A percentile compares a stretch with the other conserved stretches of the same genome.
phyloP scores from a whole-genome alignment of 1,284 basidiomycete species.

The Heliocybe sulcata region DNA sequence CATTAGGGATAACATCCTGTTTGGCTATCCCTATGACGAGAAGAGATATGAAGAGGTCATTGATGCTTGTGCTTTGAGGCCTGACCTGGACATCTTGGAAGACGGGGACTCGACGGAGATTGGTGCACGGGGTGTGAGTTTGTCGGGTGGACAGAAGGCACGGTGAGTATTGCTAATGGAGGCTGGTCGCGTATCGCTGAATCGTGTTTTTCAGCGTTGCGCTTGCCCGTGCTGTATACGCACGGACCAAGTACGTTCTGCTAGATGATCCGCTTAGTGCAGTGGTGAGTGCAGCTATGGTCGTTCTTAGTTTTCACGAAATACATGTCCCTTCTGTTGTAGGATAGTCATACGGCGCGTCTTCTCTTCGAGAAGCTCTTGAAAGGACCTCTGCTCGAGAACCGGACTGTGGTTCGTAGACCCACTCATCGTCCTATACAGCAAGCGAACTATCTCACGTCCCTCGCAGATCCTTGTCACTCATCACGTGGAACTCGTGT shows the following conservation, averaged over 20 bases:
- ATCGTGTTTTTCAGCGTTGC: constrained; percentile 37
- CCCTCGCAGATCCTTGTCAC: constrained; percentile 53
- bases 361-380: constrained; percentile 49
- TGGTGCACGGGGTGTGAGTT: constrained; percentile 42
- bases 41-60: constrained; percentile 57
- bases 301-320: too few relatives aligned
- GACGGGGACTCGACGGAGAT: constrained; percentile 31
- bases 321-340: too few relatives aligned
- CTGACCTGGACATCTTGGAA: constrained; percentile 48
- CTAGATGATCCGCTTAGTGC: constrained; percentile 70
- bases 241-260: constrained; percentile 55
- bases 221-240: constrained; percentile 64
- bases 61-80: constrained; percentile 63
- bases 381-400: constrained; percentile 52
- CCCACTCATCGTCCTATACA: too few relatives aligned
- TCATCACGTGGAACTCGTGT: constrained; percentile 69
- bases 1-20: constrained; percentile 68
- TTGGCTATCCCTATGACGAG: constrained; percentile 60
- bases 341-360: constrained; percentile 1
- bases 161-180: constrained; percentile 22
- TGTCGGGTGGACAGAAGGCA: constrained; percentile 64
- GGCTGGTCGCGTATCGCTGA: not conserved
- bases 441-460: too few relatives aligned
- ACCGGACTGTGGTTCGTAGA: constrained; percentile 57
- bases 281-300: constrained; percentile 40